Percentiles rank a stretch among this genome's conserved stretches.
These are phyloP conservation scores for Penicillium tannophilum DNA, from an alignment of 495 filamentous ascomycete genomes.

Conservation along the genomic window DNA sequence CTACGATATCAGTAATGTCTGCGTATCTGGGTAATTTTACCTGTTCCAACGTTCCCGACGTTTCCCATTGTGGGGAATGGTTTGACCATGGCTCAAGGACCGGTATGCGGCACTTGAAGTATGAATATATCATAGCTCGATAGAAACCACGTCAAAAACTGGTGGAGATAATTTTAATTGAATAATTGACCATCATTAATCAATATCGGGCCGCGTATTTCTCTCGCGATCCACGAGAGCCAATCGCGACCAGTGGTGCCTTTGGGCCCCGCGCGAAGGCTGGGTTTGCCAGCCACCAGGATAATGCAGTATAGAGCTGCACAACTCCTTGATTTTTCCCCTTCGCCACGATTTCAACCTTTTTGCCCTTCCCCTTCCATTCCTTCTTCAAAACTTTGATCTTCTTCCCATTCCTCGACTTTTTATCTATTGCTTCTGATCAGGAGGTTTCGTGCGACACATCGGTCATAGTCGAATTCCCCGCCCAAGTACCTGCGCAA, in stretches of 20 bases:
- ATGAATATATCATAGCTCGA: background rate
- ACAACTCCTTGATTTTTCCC: slow-evolving; percentile 5
- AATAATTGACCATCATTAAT: background rate
- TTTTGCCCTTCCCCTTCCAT: slow-evolving; percentile 14
- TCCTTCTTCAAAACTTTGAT: slow-evolving; percentile 12
- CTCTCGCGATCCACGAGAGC: slow-evolving; percentile 1
- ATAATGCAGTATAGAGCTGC: slow-evolving; percentile 21
- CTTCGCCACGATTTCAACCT: background rate
- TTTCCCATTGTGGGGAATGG: background rate
- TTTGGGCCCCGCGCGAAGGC: slow-evolving; percentile 29
- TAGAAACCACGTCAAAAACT: background rate
- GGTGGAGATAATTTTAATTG: background rate
- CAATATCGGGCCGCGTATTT: background rate
- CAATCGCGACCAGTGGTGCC: slow-evolving; percentile 1
- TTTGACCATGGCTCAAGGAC: background rate
- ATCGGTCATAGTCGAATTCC: slow-evolving; percentile 15
- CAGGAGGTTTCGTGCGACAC: slow-evolving; percentile 12
- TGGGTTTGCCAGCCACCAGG: slow-evolving; percentile 36
- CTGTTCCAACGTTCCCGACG: background rate
- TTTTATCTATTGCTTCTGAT: background rate
- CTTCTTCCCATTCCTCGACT: background rate
- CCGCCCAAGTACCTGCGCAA: slow-evolving; percentile 9
- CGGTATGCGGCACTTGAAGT: background rate
- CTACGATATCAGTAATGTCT: background rate
- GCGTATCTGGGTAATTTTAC: background rate